Base-by-base conservation (phyloP, 257 asterid genomes). In the Mitragyna speciosa region DNA sequence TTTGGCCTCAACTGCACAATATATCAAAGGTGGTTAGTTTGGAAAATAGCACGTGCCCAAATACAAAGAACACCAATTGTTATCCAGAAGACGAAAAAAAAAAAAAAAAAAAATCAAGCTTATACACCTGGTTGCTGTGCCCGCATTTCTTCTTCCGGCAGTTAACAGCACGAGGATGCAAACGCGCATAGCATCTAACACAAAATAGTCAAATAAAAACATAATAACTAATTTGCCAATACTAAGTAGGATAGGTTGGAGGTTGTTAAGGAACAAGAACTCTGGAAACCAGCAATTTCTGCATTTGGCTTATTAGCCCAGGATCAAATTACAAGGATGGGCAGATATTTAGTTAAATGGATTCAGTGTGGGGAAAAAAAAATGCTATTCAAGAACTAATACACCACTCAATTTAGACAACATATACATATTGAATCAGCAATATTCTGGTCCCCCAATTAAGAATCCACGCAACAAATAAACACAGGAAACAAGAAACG, bases 81-180 rank as follows among this genome's bases (percentile, higher is more conserved):
- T 24, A 70, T 20, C 52, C 8, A 9, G 16, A 22, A 43, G 56
- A 70, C 73, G 11, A 4, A 41, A 1, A 70, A 43, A 70, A 14
- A 70, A 43, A 2, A 22, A 24, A 4, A 41, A 1, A 70, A 43
- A 70, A 14, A 70, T 70, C 8, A 22, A 24, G 36, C 22, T 17
- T 15, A 22, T 22, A 58, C 22, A 93, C 95, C 94, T 92, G 97
- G 85, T 94, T 94, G 91, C 91, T 90, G 85, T 92, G 97, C 19
- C 97, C 97, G 81, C 98, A 92, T 89, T 94, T 94, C 92, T 94
- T 94, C 43, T 94, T 92, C 81, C 98, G 85, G 90, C 98, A 94
- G 90, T 94, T 94, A 54, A 92, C 98, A 39, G 97, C 98, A 41
- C 94, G 91, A 10, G 97, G 95, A 73, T 94, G 97, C 52, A 94